Evolutionary conservation across 1,284 basidiomycete genomes (phyloP).

Genomic region (Pseudozyma sp.): DNA sequence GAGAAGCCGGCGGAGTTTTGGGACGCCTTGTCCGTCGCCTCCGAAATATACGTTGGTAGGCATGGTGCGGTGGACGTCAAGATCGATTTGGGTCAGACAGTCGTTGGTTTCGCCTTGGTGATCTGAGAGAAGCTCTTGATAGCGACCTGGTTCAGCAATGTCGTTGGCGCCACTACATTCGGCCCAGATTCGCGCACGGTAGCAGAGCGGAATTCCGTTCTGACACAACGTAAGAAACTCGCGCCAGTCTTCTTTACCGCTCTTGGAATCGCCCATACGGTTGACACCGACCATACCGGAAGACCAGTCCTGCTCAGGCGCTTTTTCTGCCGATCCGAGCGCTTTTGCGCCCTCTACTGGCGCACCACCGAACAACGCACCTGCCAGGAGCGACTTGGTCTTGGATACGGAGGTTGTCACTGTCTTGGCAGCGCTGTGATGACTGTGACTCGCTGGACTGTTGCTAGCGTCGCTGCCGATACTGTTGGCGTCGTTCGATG

Average conservation of each 20-base stretch:
- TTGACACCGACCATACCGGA: conserved; percentile 81
- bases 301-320: conserved; percentile 54
- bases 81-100: conserved; percentile 88
- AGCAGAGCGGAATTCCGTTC: conserved; percentile 86
- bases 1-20: conserved; percentile 88
- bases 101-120: conserved; percentile 73
- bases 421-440: conserved; percentile 5
- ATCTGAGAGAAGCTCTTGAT: conserved; percentile 80
- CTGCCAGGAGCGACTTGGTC: conserved; percentile 33
- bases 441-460: neutral
- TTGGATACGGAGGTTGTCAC: conserved; percentile 23
- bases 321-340: conserved; percentile 37
- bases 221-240: conserved; percentile 84
- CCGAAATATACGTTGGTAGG: conserved; percentile 97
- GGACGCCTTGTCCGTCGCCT: conserved; percentile 90
- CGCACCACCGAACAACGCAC: conserved; percentile 24
- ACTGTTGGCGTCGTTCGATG: conserved; percentile 16
- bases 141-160: conserved; percentile 89
- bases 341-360: conserved; percentile 29
- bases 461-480: conserved; percentile 8
- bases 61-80: conserved; percentile 83
- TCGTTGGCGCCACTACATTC: conserved; percentile 93
- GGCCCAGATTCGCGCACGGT: conserved; percentile 84
- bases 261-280: conserved; percentile 80
- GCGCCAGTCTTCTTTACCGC: conserved; percentile 78